These are phyloP conservation scores for Oxyria digyna DNA, from an alignment of 148 eudicot species.

Conservation along the genomic window DNA sequence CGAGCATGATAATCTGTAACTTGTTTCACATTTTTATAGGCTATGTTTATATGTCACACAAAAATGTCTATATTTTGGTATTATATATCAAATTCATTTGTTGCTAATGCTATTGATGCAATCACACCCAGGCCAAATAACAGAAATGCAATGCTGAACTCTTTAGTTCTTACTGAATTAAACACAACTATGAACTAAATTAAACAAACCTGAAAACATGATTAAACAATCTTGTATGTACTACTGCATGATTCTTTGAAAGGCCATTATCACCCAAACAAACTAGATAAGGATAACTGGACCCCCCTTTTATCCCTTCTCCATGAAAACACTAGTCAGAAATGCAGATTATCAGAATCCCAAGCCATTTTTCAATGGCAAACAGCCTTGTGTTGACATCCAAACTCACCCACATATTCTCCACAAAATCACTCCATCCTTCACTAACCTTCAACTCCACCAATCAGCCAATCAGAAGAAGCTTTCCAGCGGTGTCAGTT, in stretches of 20 bases:
- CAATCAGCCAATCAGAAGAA: slow-evolving; percentile 17
- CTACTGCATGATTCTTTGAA: background rate
- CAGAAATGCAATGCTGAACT: no score
- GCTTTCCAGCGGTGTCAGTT: slow-evolving; percentile 20
- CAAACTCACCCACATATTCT: slow-evolving; percentile 19
- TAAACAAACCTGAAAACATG: background rate
- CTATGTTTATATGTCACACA: slow-evolving; percentile 7
- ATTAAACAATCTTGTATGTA: no score
- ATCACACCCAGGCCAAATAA: background rate
- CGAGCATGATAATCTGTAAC: slow-evolving; percentile 75
- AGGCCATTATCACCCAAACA: background rate
- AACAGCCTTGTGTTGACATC: slow-evolving; percentile 30
- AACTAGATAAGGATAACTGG: slow-evolving; percentile 2
- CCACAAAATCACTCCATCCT: slow-evolving; percentile 13
- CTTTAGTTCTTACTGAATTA: background rate
- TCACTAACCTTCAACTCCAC: background rate
- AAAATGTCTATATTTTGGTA: background rate
- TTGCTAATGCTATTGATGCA: background rate
- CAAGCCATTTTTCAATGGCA: slow-evolving; percentile 24
- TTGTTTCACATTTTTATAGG: background rate
- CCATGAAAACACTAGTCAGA: background rate
- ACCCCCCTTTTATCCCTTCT: background rate
- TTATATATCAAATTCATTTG: background rate
- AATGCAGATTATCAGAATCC: background rate
- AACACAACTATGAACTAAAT: background rate